Conservation (phyloP, 257 asterid genomes). For the Solanum bukasovii region DNA sequence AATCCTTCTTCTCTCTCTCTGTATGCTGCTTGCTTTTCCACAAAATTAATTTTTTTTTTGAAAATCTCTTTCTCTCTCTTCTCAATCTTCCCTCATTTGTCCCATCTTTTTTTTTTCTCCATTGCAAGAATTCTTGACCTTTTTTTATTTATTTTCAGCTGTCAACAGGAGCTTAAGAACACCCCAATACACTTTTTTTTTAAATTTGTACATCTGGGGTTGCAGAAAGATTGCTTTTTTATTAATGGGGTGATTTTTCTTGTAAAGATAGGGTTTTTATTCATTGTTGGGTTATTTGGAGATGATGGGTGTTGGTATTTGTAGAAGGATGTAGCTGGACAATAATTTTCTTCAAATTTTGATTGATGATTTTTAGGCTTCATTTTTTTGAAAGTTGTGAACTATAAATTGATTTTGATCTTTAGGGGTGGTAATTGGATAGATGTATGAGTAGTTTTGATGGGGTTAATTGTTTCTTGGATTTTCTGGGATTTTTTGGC, state of each 20-base stretch:
- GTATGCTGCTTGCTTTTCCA: background rate
- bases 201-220: background rate
- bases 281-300: background rate
- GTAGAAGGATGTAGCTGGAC: slow-evolving; percentile 38
- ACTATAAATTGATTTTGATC: slow-evolving; percentile 1
- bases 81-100: slow-evolving; percentile 36
- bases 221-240: slow-evolving; percentile 18
- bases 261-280: slow-evolving; percentile 31
- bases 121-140: background rate
- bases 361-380: background rate
- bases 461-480: background rate
- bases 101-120: background rate
- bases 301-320: slow-evolving; percentile 20
- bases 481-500: background rate
- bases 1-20: background rate
- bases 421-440: background rate
- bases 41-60: background rate
- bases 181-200: background rate
- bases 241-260: slow-evolving; percentile 17
- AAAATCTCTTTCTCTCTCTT: slow-evolving; percentile 29
- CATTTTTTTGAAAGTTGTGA: background rate
- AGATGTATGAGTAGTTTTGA: background rate
- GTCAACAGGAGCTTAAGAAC: background rate
- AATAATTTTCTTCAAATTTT: background rate
- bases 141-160: background rate